These are phyloP conservation scores for Fusarium protoensiforme DNA, from an alignment of 2,329 filamentous ascomycete genomes.

Conservation along the genomic window DNA sequence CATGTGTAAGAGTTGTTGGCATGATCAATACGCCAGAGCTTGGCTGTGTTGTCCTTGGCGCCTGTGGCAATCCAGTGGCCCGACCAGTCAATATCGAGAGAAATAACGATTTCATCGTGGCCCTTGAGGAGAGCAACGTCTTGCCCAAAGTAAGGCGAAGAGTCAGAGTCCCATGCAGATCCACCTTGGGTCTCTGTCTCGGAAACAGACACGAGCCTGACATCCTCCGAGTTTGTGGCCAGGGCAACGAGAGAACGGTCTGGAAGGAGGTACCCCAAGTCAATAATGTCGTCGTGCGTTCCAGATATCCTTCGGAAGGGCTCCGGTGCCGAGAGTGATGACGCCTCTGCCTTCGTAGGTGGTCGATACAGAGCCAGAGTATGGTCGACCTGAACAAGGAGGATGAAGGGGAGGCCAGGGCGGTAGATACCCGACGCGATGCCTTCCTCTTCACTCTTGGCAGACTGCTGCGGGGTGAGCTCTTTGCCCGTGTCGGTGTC, in stretches of 20 bases:
- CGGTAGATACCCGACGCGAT: slow-evolving; percentile 80
- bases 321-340: slow-evolving; percentile 53
- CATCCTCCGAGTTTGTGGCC: slow-evolving; percentile 94
- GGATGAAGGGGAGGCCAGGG: slow-evolving; percentile 72
- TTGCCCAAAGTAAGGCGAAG: slow-evolving; percentile 80
- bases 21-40: slow-evolving; percentile 88
- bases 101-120: slow-evolving; percentile 95
- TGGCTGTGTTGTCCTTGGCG: slow-evolving; percentile 95
- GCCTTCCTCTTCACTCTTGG: slow-evolving; percentile 69
- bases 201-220: slow-evolving; percentile 83
- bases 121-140: slow-evolving; percentile 89
- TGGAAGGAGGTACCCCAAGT: slow-evolving; percentile 85
- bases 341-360: slow-evolving; percentile 53
- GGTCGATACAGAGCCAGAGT: slow-evolving; percentile 79
- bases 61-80: slow-evolving; percentile 97
- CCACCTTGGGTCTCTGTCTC: slow-evolving; percentile 46
- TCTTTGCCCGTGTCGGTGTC: slow-evolving; percentile 80
- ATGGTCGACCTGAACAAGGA: slow-evolving; percentile 90
- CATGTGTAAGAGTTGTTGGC: slow-evolving; percentile 80
- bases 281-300: slow-evolving; percentile 97
- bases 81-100: slow-evolving; percentile 94
- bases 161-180: slow-evolving; percentile 36
- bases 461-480: slow-evolving; percentile 77
- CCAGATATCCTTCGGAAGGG: slow-evolving; percentile 87
- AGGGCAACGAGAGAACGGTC: slow-evolving; percentile 86